Evolutionary conservation across 1,284 basidiomycete species (phyloP), one percentile per base, ranked within the genome.

Genomic region (Tylopilus sp.): DNA sequence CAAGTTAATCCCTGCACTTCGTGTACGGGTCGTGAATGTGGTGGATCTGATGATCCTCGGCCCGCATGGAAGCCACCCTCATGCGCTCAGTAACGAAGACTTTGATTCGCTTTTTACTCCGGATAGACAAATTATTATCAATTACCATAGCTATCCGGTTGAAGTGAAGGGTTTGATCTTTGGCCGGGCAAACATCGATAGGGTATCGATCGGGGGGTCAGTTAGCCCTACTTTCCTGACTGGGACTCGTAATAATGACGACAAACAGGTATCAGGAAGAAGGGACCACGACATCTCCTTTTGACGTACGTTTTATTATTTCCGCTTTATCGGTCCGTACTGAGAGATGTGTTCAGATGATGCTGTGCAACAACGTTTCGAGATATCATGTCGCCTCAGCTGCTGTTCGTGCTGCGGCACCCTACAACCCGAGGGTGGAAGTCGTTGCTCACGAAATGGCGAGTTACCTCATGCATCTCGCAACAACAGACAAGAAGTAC

Each of bases 131-230:
- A 71, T 93, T 38, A 77, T 89, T 60, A 78, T 92, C 71, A 92
- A 91, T 71, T 93, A 89, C 71, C 92, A 94, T 66, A 87, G 90
- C 2, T 92, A 89, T 61, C 81, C 84, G 0, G 75, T 79, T 37
- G 84, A 88, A 62, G 64, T 88, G 41, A 74, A 77, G 59, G 81
- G 82, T 6, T 56, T 88, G 55, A 61, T 88, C 45, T 84, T 78
- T 44, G 84, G 81, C 2, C 71, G 84, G 6, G 73, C 73, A 18
- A 66, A 69, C 26, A 53, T 78, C 35, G 72, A 75, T 2, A 69
- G 82, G 44, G 68, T 84, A 23, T 64, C 71, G 1, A 79, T 86
- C 30, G 73, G 72, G 33, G 84, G 84, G 54, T 75, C 29, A 37
- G 68, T 54, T 25, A 18, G 6, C 8, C 9, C 13, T 15, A 36